Evolutionary conservation across 331 rosid species (phyloP).

Genomic region (Acacia pycnantha): DNA sequence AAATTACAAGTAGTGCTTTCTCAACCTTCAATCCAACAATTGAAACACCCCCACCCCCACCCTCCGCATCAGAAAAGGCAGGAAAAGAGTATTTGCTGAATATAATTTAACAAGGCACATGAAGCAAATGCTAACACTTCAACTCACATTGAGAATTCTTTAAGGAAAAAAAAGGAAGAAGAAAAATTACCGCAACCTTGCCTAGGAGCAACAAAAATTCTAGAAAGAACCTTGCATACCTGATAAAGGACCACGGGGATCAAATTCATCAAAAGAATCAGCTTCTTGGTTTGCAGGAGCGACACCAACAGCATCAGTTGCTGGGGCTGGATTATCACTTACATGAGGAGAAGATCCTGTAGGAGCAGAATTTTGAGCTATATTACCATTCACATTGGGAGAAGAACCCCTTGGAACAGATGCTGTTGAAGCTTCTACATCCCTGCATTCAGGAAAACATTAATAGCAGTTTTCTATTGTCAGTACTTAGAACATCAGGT

Average conservation of each 20-base stretch:
- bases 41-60: neutral
- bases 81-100: neutral
- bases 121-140: neutral
- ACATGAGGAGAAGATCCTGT: slow-evolving; percentile 47
- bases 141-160: neutral
- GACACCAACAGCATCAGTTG: slow-evolving; percentile 36
- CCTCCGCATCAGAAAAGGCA: neutral
- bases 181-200: neutral
- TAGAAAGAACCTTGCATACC: slow-evolving; percentile 40
- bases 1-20: neutral
- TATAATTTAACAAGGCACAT: slow-evolving; percentile 9
- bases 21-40: neutral
- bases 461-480: slow-evolving; percentile 18
- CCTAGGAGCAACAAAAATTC: neutral
- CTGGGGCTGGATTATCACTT: slow-evolving; percentile 37
- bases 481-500: neutral
- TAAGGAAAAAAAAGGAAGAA: neutral
- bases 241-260: slow-evolving; percentile 69
- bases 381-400: slow-evolving; percentile 36
- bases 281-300: slow-evolving; percentile 42
- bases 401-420: slow-evolving; percentile 56
- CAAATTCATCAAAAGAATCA: slow-evolving; percentile 75
- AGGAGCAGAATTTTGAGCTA: slow-evolving; percentile 40
- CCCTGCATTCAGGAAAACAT: slow-evolving; percentile 50
- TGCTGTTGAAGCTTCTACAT: slow-evolving; percentile 47